Evolutionary conservation across 306 rosid genomes (phyloP), one percentile per base, ranked within the genome.

Genomic region (Clitoria ternatea): DNA sequence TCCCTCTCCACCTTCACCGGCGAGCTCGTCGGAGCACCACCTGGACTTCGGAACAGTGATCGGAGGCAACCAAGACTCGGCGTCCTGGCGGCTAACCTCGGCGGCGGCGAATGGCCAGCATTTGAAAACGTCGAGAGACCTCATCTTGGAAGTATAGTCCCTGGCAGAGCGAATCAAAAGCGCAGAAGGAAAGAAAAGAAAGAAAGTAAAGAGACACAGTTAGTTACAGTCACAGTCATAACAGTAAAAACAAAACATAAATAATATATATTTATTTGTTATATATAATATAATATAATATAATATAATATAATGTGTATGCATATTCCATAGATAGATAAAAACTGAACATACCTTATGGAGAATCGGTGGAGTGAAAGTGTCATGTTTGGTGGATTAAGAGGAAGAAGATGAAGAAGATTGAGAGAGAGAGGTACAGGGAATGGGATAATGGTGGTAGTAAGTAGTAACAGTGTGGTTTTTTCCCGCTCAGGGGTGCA

Each of bases 261-360:
- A 29, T 7, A 6, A 13, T 29, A 32, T n/a, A n/a, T n/a, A n/a
- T n/a, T n/a, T n/a, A n/a, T n/a, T n/a, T n/a, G n/a, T n/a, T n/a
- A n/a, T n/a, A n/a, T n/a, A n/a, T n/a, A n/a, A n/a, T n/a, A n/a
- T n/a, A 22, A 11, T 12, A 2, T 5, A 15, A 53, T 9, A 9
- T 1, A 53, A 6, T 2, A 6, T 22, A 53, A 7, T 0, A 32
- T 39, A 37, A 10, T 3, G 8, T 19, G 9, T 9, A 19, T 0
- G 5, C 13, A n/a, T 13, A 13, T 42, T 13, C 45, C 4, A 40
- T 1, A 43, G 23, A 69, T 61, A 35, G 11, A 22, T 29, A 29
- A n/a, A n/a, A n/a, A n/a, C n/a, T n/a, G n/a, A n/a, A n/a, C 7
- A 56, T 68, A 79, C 97, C 97, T 86, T 80, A 92, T 85, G 43